A percentile compares a stretch with the other conserved stretches of the same genome.
Evolutionary conservation across 352 stramenopile species (phyloP).

Genomic region (Phytopythium ostracodes): DNA sequence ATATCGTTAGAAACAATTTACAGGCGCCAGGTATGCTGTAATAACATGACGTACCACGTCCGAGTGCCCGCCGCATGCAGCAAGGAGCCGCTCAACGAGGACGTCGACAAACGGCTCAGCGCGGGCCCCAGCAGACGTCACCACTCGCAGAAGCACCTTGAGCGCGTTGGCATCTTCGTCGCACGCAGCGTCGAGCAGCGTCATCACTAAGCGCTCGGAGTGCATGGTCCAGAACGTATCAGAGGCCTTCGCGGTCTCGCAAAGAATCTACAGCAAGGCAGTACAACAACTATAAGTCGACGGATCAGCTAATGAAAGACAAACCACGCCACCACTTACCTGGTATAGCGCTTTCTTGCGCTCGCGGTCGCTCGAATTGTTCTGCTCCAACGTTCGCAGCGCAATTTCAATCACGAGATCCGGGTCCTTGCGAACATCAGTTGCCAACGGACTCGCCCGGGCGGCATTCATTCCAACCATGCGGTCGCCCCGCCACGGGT

Average conservation of each 20-base stretch:
- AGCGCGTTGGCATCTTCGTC: conserved; percentile 46
- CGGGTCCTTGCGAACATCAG: not conserved
- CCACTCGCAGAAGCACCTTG: conserved; percentile 46
- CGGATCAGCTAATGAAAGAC: not conserved
- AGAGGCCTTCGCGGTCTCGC: conserved; percentile 20
- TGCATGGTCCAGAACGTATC: conserved; percentile 33
- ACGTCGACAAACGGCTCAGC: conserved; percentile 50
- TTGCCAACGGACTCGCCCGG: not conserved
- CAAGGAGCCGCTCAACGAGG: conserved; percentile 55
- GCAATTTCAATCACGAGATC: conserved; percentile 33
- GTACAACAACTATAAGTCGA: not conserved
- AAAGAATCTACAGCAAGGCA: conserved; percentile 21
- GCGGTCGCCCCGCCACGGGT: not conserved
- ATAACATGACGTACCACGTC: conserved; percentile 34
- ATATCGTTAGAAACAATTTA: no score
- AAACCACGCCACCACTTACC: conserved; percentile 19
- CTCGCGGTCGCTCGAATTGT: conserved; percentile 40
- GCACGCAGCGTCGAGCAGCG: conserved; percentile 39
- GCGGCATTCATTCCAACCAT: conserved; percentile 3
- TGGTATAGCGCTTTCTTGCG: conserved; percentile 40
- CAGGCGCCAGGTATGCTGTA: no score
- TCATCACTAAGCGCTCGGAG: conserved; percentile 37
- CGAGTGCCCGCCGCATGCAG: conserved; percentile 32
- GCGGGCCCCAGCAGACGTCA: conserved; percentile 34
- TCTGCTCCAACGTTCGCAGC: conserved; percentile 34